A percentile compares a stretch with the other conserved stretches of the same genome.
Evolutionary conservation across 2,329 filamentous ascomycete genomes (phyloP).

Genomic region (Fusarium concolor): DNA sequence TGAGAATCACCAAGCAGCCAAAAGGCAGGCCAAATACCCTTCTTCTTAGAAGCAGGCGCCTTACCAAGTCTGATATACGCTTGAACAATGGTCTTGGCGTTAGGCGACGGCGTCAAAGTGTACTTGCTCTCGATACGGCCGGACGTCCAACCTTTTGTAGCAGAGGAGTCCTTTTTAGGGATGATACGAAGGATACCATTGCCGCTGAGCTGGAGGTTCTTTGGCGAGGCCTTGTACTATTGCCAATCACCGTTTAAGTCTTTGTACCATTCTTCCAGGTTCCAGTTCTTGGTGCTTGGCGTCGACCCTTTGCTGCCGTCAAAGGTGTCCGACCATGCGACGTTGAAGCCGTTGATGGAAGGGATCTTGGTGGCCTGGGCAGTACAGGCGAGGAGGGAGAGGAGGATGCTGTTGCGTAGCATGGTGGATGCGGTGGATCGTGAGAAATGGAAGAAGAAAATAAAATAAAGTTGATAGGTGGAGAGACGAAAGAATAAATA

Average conservation of each 20-base stretch:
- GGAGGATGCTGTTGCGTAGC: neutral
- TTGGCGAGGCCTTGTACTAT: conserved; percentile 45
- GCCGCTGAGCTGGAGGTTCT: conserved; percentile 62
- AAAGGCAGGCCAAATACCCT: conserved; percentile 54
- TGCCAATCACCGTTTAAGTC: conserved; percentile 10
- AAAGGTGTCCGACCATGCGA: conserved; percentile 60
- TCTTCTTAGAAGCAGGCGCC: conserved; percentile 49
- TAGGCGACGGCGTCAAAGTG: conserved; percentile 57
- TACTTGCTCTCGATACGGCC: conserved; percentile 62
- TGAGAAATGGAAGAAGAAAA: too few relatives aligned
- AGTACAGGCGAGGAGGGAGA: neutral
- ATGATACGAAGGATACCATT: conserved; percentile 61
- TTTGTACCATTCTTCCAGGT: conserved; percentile 42
- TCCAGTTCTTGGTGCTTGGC: conserved; percentile 57
- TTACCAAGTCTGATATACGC: conserved; percentile 53
- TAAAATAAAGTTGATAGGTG: too few relatives aligned
- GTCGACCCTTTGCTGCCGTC: conserved; percentile 51
- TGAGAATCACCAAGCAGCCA: conserved; percentile 43
- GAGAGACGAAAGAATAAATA: too few relatives aligned
- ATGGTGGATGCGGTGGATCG: neutral
- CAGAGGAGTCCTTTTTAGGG: conserved; percentile 52
- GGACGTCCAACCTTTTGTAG: conserved; percentile 58
- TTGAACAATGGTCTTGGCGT: conserved; percentile 56
- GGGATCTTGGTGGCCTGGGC: conserved; percentile 46
- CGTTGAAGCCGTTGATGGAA: conserved; percentile 49